Evolutionary conservation across 306 rosid genomes (phyloP).

Genomic region (Boehmeria nivea): DNA sequence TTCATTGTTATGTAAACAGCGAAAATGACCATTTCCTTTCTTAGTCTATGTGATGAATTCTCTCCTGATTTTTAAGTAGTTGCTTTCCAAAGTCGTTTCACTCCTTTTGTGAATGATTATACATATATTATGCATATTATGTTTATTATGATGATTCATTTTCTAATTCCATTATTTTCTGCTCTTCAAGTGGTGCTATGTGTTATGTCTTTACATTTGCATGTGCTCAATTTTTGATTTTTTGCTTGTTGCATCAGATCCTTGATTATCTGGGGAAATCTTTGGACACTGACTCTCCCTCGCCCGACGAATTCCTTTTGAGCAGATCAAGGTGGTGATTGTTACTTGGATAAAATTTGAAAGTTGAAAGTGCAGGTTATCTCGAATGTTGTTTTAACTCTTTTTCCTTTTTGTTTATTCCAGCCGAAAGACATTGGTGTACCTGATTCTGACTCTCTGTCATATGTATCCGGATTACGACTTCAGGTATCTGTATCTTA

Average conservation of each 20-base stretch:
- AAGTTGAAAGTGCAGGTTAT: conserved; percentile 27
- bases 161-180: too few relatives aligned
- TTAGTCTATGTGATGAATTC: too few relatives aligned
- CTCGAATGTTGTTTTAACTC: conserved; percentile 23
- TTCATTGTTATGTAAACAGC: too few relatives aligned
- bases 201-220: too few relatives aligned
- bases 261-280: conserved; percentile 84
- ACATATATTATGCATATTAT: too few relatives aligned
- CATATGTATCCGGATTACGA: conserved; percentile 95
- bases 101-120: too few relatives aligned
- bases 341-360: conserved; percentile 23
- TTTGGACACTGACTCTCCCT: conserved; percentile 60
- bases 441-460: conserved; percentile 82
- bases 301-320: conserved; percentile 55
- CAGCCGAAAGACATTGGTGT: conserved; percentile 95
- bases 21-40: too few relatives aligned
- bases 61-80: too few relatives aligned
- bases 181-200: too few relatives aligned
- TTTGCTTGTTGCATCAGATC: conserved; percentile 44
- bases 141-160: too few relatives aligned
- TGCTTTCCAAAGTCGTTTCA: too few relatives aligned
- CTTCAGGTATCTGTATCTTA: conserved; percentile 78
- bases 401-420: conserved; percentile 29
- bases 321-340: conserved; percentile 69
- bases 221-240: neutral